Evolutionary conservation across 2,329 filamentous ascomycete species (phyloP), one percentile per base, ranked within the genome.

Genomic region (Colletotrichum sp.): DNA sequence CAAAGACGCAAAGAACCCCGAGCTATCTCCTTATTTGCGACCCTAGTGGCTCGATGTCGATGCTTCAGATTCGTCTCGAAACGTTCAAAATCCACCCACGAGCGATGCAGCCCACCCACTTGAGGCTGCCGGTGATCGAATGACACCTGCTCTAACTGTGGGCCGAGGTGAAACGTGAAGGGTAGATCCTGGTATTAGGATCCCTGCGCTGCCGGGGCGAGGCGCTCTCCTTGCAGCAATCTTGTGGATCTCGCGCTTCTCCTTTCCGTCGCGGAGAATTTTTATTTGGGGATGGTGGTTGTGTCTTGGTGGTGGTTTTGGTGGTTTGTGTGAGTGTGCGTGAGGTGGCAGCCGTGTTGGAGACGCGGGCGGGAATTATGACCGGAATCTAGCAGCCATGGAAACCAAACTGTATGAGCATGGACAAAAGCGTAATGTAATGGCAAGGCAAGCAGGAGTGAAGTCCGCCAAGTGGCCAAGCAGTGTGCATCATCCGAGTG

Each of bases 1-100:
- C 12, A 28, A 48, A 71, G 44, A 52, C 22, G 57, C 55, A 61
- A 32, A 55, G 30, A 55, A 74, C 28, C 22, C 72, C 73, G 73
- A 75, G 44, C 55, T 67, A 72, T 68, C 25, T 36, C 55, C 67
- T 30, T 30, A 32, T 69, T 16, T 27, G 44, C n/a, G 12, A 48
- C 67, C n/a, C 36, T 39, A 32, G 44, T 72, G 69, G 69, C 69
- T 64, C 73, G 32, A 68, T 75, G 70, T 75, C 64, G 69, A 64
- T 72, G 73, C 73, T 75, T 75, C 73, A 75, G 69, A 75, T 75
- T 68, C 73, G 73, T 75, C 73, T 75, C 69, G 73, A 75, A 72
- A 75, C 44, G 34, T 25, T 27, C 30, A 27, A 52, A 57, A 36
- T 63, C 63, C 25, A 34, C 34, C 48, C 69, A 28, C 63, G 30